These are phyloP conservation scores for Punica granatum DNA, from an alignment of 345 rosid species.

Conservation along the genomic window DNA sequence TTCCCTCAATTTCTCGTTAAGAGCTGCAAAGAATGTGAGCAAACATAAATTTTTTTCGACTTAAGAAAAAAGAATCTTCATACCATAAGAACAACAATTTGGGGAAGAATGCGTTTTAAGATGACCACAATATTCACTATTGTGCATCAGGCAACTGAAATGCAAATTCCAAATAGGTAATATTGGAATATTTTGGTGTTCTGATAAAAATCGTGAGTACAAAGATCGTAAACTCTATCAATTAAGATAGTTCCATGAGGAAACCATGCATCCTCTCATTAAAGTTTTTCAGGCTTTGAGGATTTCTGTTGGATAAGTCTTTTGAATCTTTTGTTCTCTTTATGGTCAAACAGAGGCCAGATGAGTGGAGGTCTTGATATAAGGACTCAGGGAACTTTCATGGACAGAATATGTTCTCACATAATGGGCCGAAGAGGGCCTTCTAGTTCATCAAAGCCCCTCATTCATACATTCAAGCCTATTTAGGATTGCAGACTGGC, in stretches of 20 bases:
- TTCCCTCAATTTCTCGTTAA: conserved; percentile 67
- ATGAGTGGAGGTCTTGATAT: neutral
- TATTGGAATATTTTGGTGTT: no score
- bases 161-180: no score
- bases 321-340: neutral
- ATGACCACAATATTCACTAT: neutral
- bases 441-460: neutral
- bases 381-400: neutral
- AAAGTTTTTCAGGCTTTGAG: neutral
- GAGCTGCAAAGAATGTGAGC: conserved; percentile 37
- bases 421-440: neutral
- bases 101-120: neutral
- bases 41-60: neutral
- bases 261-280: no score
- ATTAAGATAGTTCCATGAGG: neutral
- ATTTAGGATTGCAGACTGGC: neutral
- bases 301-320: no score
- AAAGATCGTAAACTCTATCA: neutral
- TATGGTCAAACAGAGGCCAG: neutral
- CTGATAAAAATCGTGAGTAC: neutral
- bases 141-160: neutral
- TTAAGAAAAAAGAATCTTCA: neutral
- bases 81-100: neutral
- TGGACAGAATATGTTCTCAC: neutral
- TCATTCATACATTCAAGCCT: neutral